Evolutionary conservation across 495 filamentous ascomycete species (phyloP), one percentile per base, ranked within the genome.

Genomic region (Corynascus novoguineensis): DNA sequence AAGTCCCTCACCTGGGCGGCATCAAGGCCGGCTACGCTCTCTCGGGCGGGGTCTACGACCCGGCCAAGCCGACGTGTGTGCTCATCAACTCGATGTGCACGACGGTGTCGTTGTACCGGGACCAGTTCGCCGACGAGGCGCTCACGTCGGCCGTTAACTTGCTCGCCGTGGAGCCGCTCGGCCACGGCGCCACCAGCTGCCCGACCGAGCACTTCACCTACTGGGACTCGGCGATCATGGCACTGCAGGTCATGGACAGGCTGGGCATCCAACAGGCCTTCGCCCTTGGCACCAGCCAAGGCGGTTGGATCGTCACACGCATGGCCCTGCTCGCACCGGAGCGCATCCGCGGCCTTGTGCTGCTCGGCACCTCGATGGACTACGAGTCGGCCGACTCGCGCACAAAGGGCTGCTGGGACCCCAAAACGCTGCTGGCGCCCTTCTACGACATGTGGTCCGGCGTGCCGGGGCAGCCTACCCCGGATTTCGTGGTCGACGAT

Each of bases 281-380:
- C 56, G 74, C 74, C 0, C 62, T 86, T 8, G 83, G 84, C 5
- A 84, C 81, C 0, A 82, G 78, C 57, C 83, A 86, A 62, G 84
- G 84, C 1, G 83, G 81, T 0, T 86, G 80, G 80, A 77, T 86
- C 11, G 77, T 76, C 0, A 71, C 74, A 5, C 64, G 78, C 37
- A 86, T 86, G 83, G 82, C 81, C 0, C 50, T 86, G 29, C 57
- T 85, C 41, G 74, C 75, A 7, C 83, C 83, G 0, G 78, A 84
- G n/a, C 81, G 66, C 78, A 82, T 86, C 53, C 49, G 68, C 4
- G 84, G 84, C 6, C 71, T 87, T 22, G 66, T 87, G n/a, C 74
- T 76, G 1, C 64, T 86, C 1, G 84, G 82, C 15, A 85, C 83
- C 5, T 84, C 82, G 6, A 75, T 87, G 68, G 83, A 86, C 60